phyloP scores from a whole-genome alignment of 2,329 filamentous ascomycete species.

The Myriosclerotinia duriaeana region DNA sequence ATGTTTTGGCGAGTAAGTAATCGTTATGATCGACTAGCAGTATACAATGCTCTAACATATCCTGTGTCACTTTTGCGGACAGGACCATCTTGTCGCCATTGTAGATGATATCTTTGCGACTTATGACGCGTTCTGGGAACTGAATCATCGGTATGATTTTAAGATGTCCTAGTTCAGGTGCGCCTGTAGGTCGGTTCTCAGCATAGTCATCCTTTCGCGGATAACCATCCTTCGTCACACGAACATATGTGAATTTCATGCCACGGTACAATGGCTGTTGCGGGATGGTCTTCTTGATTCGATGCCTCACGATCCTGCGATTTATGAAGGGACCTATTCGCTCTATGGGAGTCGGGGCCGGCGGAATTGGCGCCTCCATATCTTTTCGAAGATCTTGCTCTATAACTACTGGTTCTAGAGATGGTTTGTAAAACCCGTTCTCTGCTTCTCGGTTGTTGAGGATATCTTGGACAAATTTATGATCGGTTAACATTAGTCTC shows the following conservation, averaged over 20 bases:
- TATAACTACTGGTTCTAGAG: neutral
- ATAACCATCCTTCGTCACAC: slow-evolving; percentile 1
- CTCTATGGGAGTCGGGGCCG: neutral
- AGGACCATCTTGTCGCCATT: neutral
- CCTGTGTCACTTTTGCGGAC: neutral
- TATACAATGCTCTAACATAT: slow-evolving; percentile 12
- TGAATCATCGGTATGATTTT: slow-evolving; percentile 9
- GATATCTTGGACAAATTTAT: neutral
- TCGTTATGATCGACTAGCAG: slow-evolving; percentile 7
- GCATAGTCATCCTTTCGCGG: neutral
- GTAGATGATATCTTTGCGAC: neutral
- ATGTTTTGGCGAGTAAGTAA: slow-evolving; percentile 2
- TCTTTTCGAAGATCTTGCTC: slow-evolving; percentile 9
- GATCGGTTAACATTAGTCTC: neutral
- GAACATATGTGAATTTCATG: neutral
- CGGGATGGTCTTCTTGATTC: neutral
- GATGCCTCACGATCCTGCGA: neutral
- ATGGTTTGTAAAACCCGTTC: neutral
- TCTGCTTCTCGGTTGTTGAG: neutral
- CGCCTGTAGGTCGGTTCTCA: no score
- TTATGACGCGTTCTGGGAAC: slow-evolving; percentile 1
- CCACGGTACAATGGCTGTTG: neutral
- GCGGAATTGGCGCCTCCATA: neutral
- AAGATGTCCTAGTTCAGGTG: neutral
- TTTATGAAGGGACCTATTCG: neutral